Percentiles rank a stretch among this genome's conserved stretches.
Conservation (phyloP, 495 filamentous ascomycete genomes). For the Thermothielavioides terrestris region DNA sequence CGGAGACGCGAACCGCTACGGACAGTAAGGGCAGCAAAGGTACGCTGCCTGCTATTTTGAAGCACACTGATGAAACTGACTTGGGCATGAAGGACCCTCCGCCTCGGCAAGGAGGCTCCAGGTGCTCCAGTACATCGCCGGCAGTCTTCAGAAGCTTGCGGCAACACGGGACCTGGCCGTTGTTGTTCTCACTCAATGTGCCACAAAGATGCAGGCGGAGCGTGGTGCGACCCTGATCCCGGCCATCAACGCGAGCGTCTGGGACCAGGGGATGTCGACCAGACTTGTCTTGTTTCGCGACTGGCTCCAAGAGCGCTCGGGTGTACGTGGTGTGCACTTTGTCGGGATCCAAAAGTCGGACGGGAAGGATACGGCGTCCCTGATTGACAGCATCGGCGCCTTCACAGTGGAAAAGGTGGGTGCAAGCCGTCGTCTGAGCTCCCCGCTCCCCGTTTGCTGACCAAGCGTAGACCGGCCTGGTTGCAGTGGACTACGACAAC, state of each 20-base stretch:
- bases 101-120: constrained; percentile 32
- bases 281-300: constrained; percentile 66
- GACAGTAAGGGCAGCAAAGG: constrained; percentile 21
- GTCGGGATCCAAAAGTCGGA: constrained; percentile 39
- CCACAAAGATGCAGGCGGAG: constrained; percentile 54
- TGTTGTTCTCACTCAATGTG: constrained; percentile 60
- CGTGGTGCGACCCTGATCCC: constrained; percentile 61
- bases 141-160: constrained; percentile 56
- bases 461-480: constrained; percentile 20
- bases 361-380: constrained; percentile 23
- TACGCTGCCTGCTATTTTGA: not conserved
- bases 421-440: constrained; percentile 6
- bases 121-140: constrained; percentile 38
- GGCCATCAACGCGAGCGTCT: constrained; percentile 54
- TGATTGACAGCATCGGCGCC: constrained; percentile 27
- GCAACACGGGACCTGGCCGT: constrained; percentile 58
- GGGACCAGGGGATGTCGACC: constrained; percentile 61
- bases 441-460: constrained; percentile 12
- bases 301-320: constrained; percentile 32
- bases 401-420: constrained; percentile 34
- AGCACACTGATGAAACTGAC: constrained; percentile 5
- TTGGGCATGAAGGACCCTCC: constrained; percentile 22
- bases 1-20: constrained; percentile 11
- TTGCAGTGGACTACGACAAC: constrained; percentile 18
- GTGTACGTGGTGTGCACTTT: constrained; percentile 29